Evolutionary conservation across 192 early-diverging fungal genomes (phyloP).

Genomic region (Entophlyctis helioformis): DNA sequence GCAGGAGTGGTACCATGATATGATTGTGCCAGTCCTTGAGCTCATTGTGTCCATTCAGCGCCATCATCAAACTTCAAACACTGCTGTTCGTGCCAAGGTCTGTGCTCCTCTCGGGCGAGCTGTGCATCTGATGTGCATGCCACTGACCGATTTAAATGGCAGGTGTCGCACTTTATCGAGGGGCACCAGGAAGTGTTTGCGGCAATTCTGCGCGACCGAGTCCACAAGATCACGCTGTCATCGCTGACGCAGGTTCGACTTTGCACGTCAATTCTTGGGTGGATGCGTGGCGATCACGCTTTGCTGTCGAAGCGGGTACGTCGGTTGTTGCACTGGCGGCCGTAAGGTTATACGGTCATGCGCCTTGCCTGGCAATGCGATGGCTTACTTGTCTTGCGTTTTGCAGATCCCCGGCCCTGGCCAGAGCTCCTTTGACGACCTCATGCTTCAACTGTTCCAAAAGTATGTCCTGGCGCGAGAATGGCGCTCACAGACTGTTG

Average conservation of each 20-base stretch:
- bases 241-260: conserved; percentile 37
- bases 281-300: conserved; percentile 5
- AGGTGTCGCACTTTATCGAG: conserved; percentile 23
- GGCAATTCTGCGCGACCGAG: conserved; percentile 39
- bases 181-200: conserved; percentile 38
- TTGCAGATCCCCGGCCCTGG: conserved; percentile 23
- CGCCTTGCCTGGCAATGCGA: too few relatives aligned
- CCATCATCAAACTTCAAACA: conserved; percentile 28
- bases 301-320: conserved; percentile 6
- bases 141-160: not conserved
- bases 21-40: conserved; percentile 48
- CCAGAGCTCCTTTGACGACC: conserved; percentile 27
- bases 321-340: conserved; percentile 5
- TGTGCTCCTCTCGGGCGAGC: conserved; percentile 6
- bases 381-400: conserved; percentile 5
- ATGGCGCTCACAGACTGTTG: too few relatives aligned
- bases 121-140: not conserved
- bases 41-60: conserved; percentile 40
- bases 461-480: conserved; percentile 24
- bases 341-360: too few relatives aligned
- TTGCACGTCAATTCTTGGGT: conserved; percentile 22
- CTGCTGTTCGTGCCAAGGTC: conserved; percentile 20
- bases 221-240: conserved; percentile 18
- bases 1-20: conserved; percentile 48
- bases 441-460: conserved; percentile 24